These are phyloP conservation scores for Candolleomyces aberdarensis DNA, from an alignment of 768 basidiomycete species.

Conservation along the genomic window DNA sequence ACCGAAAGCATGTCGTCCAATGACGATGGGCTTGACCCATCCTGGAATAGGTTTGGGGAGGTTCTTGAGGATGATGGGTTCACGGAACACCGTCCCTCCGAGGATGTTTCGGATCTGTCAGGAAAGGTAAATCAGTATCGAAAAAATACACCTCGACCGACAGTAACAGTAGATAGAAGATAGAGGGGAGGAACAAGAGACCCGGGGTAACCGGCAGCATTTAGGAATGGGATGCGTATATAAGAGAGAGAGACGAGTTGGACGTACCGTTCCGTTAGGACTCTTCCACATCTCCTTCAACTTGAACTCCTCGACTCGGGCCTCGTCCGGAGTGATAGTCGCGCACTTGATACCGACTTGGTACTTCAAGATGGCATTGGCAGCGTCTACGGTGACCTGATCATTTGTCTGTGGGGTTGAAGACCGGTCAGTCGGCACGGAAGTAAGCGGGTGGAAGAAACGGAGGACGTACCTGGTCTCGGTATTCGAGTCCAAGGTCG, in stretches of 20 bases:
- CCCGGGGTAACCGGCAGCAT: not conserved
- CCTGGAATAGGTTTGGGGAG: conserved; percentile 95
- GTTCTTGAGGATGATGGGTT: conserved; percentile 89
- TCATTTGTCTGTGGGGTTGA: conserved; percentile 71
- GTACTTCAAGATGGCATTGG: conserved; percentile 91
- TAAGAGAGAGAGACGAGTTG: not conserved
- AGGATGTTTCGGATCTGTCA: conserved; percentile 92
- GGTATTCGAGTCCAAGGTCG: conserved; percentile 92
- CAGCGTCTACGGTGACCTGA: conserved; percentile 88
- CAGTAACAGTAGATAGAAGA: not conserved
- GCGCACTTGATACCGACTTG: conserved; percentile 99
- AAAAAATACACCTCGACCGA: not conserved
- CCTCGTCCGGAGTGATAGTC: conserved; percentile 98
- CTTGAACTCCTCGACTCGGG: conserved; percentile 93
- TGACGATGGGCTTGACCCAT: conserved; percentile 95
- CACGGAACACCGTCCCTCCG: conserved; percentile 97
- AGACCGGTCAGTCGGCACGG: not conserved
- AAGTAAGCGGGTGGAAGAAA: not conserved
- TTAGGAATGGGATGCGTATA: not conserved
- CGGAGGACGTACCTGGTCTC: conserved; percentile 63
- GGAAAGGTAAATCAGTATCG: not conserved
- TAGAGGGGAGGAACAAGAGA: not conserved
- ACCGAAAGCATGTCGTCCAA: conserved; percentile 96
- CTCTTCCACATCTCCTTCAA: conserved; percentile 99
- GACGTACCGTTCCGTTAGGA: conserved; percentile 84